Evolutionary conservation across 2,329 filamentous ascomycete species (phyloP).

Genomic region (Rhexocercosporidium sp.): DNA sequence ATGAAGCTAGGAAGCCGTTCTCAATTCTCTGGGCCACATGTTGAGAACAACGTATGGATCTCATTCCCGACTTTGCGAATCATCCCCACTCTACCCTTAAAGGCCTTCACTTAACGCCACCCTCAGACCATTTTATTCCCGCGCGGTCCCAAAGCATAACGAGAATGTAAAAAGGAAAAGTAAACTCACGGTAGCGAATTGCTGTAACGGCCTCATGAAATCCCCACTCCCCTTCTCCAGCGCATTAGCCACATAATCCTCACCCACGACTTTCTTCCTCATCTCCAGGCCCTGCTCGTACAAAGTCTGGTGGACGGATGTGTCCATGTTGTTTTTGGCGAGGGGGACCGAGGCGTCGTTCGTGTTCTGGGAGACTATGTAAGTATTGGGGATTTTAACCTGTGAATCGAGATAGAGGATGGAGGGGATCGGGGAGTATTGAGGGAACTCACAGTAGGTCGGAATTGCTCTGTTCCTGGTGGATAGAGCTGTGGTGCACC

Average conservation of each 20-base stretch:
- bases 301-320: conserved; percentile 26
- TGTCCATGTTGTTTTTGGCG: conserved; percentile 40
- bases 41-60: too few species aligned
- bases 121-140: neutral
- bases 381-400: too few species aligned
- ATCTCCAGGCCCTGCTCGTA: conserved; percentile 36
- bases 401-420: too few species aligned
- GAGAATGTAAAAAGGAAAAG: neutral
- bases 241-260: conserved; percentile 36
- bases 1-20: neutral
- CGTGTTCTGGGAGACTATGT: conserved; percentile 15
- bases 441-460: conserved; percentile 19
- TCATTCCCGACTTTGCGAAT: too few species aligned
- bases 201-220: conserved; percentile 38
- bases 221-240: conserved; percentile 33
- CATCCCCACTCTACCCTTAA: too few species aligned
- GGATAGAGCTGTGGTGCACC: conserved; percentile 20
- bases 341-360: conserved; percentile 17
- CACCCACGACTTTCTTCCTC: conserved; percentile 37
- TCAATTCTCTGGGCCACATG: neutral
- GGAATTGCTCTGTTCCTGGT: conserved; percentile 15
- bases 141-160: neutral
- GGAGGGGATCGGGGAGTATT: too few species aligned
- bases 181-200: conserved; percentile 38
- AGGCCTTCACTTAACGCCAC: too few species aligned